Evolutionary conservation across 768 basidiomycete species (phyloP), one percentile per base, ranked within the genome.

Genomic region (Panus rudis): DNA sequence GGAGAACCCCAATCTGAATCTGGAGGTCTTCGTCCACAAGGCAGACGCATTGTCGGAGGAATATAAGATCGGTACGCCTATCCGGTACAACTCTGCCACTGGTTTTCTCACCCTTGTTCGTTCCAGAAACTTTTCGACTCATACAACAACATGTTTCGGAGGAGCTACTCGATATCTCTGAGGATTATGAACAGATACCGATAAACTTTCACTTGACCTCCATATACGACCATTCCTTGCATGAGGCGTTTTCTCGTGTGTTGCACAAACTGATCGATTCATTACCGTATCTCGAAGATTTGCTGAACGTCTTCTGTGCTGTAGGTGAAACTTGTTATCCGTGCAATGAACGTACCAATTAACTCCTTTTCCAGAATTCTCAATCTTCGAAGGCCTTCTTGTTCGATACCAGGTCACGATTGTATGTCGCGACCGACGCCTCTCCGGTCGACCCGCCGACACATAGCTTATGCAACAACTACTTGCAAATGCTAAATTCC

Each of bases 1-100:
- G 32, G 74, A 80, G 30, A 89, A 88, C 56, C 87, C 83, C 4
- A 69, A 72, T 31, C 77, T 93, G 45, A 78, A 80, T 50, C 72
- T 97, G 21, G 90, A 94, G 58, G 82, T 97, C 24, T 96, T 97
- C 53, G 87, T 93, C 5, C 94, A 97, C 66, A 97, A 98, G 63
- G 84, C 89, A 6, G 94, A 98, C 63, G 86, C 82, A 37, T 67
- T 94, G 32, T 80, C 84, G 45, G 91, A 94, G 52, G 92, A 93
- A 49, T 92, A 94, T 59, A 85, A 91, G 60, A 79, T 85, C 43
- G 90, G 90, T 91, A 52, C 19, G 78, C 57, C 19, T 8, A 2
- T 35, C n/a, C 20, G 10, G 26, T 27, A 7, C 39, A 26, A 11
- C 33, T 7, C 7, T 7, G 33, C 33, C n/a, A n/a, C n/a, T n/a